Conservation (phyloP, 23 red algal species). For the Gracilaria caudata region DNA sequence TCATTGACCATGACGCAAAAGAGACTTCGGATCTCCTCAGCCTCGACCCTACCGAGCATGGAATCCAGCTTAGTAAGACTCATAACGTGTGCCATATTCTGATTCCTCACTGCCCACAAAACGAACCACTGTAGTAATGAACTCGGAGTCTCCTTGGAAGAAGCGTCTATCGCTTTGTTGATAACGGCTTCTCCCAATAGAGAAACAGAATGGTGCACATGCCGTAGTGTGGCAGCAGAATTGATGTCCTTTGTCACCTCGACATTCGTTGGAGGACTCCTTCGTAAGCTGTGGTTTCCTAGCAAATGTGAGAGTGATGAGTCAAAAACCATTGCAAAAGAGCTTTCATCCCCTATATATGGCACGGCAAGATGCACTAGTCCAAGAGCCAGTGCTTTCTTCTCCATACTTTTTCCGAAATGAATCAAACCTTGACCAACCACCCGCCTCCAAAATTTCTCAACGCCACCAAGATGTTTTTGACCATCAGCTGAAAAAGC, state of each 20-base stretch:
- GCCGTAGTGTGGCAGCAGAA: background rate
- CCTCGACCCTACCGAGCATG: background rate
- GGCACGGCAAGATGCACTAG: slow-evolving; percentile 14
- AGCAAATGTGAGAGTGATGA: slow-evolving; percentile 16
- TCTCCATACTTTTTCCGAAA: slow-evolving; percentile 18
- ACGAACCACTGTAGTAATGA: background rate
- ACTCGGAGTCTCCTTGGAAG: background rate
- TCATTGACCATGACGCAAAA: slow-evolving; percentile 7
- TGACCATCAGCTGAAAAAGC: slow-evolving; percentile 2
- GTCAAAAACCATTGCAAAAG: slow-evolving; percentile 31
- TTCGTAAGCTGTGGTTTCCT: background rate
- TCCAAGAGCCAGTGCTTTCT: slow-evolving; percentile 39
- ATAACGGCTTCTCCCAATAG: slow-evolving; percentile 15
- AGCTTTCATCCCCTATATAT: slow-evolving; percentile 1
- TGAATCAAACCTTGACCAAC: slow-evolving; percentile 18
- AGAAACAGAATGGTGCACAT: background rate
- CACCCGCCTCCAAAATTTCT: slow-evolving; percentile 42
- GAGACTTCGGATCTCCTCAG: background rate
- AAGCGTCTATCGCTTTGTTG: background rate
- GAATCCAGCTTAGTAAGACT: background rate
- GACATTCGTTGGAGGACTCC: background rate
- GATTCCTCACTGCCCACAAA: slow-evolving; percentile 11
- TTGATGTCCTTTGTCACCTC: background rate
- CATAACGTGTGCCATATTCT: background rate
- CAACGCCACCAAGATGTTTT: slow-evolving; percentile 7